Percentiles rank a stretch among this genome's conserved stretches.
phyloP scores from a whole-genome alignment of 2,329 filamentous ascomycete species.

The Clonostachys solani region DNA sequence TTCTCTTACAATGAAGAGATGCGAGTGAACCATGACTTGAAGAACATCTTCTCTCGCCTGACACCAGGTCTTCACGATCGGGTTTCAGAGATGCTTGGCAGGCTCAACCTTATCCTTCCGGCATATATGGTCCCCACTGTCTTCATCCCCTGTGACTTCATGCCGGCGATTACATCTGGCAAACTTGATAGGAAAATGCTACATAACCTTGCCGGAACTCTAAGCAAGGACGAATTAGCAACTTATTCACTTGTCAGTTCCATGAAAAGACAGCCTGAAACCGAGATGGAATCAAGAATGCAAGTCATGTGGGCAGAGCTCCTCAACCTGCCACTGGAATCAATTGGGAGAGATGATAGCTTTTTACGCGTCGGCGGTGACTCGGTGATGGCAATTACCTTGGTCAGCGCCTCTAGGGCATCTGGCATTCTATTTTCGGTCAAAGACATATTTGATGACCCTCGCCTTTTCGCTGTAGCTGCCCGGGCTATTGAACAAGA shows the following conservation, averaged over 20 bases:
- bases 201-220: no score
- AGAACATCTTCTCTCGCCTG: conserved; percentile 5
- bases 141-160: conserved; percentile 8
- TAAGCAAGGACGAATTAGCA: neutral
- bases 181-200: conserved; percentile 7
- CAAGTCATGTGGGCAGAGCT: conserved; percentile 3
- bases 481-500: neutral
- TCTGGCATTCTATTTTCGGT: conserved; percentile 1
- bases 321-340: neutral
- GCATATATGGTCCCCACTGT: conserved; percentile 10
- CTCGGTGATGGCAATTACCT: conserved; percentile 7
- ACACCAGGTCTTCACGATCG: no score
- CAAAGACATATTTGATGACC: conserved; percentile 4
- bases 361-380: conserved; percentile 9
- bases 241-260: neutral
- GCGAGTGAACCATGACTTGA: neutral
- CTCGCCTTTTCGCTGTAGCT: neutral
- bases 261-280: neutral
- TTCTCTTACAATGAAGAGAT: neutral
- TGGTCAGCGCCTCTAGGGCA: conserved; percentile 1
- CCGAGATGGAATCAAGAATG: neutral
- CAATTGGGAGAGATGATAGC: conserved; percentile 4
- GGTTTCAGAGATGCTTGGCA: conserved; percentile 3
- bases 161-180: conserved; percentile 9
- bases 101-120: conserved; percentile 6